Evolutionary conservation across 2,329 filamentous ascomycete genomes (phyloP), one percentile per base, ranked within the genome.

Genomic region (Fusarium lateritium): DNA sequence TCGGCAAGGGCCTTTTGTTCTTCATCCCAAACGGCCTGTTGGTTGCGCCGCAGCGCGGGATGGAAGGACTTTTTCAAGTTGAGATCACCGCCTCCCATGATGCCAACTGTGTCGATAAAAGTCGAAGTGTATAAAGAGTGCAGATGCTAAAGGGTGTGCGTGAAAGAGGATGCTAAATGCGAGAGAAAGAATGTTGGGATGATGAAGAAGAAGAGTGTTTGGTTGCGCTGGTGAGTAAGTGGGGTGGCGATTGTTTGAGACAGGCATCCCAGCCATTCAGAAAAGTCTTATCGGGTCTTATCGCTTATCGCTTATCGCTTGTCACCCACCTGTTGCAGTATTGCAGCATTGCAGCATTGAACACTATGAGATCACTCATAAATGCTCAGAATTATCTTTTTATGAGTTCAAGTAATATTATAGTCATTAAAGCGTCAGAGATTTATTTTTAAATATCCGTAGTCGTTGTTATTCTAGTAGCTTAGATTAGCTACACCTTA

Each of bases 31-130:
- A 98, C 94, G 78, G 89, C 89, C 79, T 89, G 89, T 84, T 97
- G 96, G 80, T 99, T 99, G 83, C 91, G 92, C 82, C 94, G 89
- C 71, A 98, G 87, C 74, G 91, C 89, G 64, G 96, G 95, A 82
- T 99, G 95, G 90, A 95, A 99, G 85, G 93, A 92, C 82, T 94
- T 94, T 83, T 98, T 98, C 75, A 97, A 83, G 77, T 98, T 98
- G 77, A 99, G 88, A 86, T 98, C 94, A 78, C 94, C 94, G 79
- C 94, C 93, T 78, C 94, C 94, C 92, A 97, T 97, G 70, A 82
- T 92, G 83, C 74, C 42, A 21, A 66, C 55, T 7, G 49, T 42
- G 22, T 42, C 5, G 5, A n/a, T 28, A 22, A 33, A 26, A 26
- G 33, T 44, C 10, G 19, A 24, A 33, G 39, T 43, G 52, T 50